Base-by-base conservation (phyloP, 805 yeast genomes). In the Pichia cabralensis region DNA sequence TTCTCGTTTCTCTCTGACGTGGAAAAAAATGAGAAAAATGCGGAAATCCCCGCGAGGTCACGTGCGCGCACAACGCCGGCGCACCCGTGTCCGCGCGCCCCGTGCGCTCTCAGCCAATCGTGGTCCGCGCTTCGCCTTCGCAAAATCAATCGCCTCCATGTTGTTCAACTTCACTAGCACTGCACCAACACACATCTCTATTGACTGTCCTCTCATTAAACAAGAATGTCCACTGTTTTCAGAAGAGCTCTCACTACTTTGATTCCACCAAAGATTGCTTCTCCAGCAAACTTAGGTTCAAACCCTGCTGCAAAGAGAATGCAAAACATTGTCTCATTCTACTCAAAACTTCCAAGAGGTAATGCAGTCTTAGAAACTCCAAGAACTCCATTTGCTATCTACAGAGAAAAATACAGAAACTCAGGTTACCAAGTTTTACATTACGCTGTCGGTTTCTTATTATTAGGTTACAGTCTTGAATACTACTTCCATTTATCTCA, bases 241-340 rank as follows among this genome's bases (percentile, higher is more conserved):
- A 88, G 83, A 79, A 88, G 98, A 69, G 80, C 80, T 53, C 74
- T 89, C 62, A 86, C 97, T 47, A 81, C 96, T 55, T 73, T 89
- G 69, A 88, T 89, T 58, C 98, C 98, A 52, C 98, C 98, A 62
- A 89, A 89, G 89, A 79, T 89, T 58, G 96, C 96, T 38, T 86
- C 96, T 44, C 92, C 95, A 30, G 20, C 34, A 80, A 88, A 85
- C 80, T 70, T 92, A 49, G 95, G 95, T 41, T 74, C 94, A 42
- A 85, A 86, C 67, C 96, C 96, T 55, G 81, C 89, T 53, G 97
- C 97, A 52, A 84, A 85, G 74, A 84, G 95, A 69, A 84, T 92
- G 80, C 80, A 84, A 48, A 82, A 83, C 61, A 95, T 89, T 53
- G 96, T 89, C 53, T 71, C 83, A 46, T 88, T 92, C 76, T 89